Evolutionary conservation across 1,284 basidiomycete species (phyloP), one percentile per base, ranked within the genome.

Genomic region (Kwoniella shivajii): DNA sequence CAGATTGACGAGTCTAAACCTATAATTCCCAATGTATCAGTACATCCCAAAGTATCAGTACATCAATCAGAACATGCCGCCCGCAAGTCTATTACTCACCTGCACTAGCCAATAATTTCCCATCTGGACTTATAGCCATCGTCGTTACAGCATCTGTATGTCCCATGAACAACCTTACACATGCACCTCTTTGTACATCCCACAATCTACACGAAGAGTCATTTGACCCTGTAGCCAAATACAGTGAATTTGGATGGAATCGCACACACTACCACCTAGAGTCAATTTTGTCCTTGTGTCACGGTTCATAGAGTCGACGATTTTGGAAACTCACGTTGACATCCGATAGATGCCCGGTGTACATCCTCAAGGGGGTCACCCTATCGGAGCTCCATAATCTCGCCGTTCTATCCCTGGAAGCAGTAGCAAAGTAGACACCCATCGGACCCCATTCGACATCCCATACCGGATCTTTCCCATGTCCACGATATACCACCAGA

Each of bases 341-440:
- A 75, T 99, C 96, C 65, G 90, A 92, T 64, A 97, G 73, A 79
- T 99, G 96, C 0, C 96, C 96, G 1, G 92, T 93, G 78, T 96
- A 99, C 73, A 98, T 88, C 61, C 96, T 82, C 62, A 99, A 75
- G 49, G 93, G 90, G 6, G 88, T 86, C 16, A 87, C 86, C 52
- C 93, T 82, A 73, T 99, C 96, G 2, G 94, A 94, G 30, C 89
- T 92, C 96, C 96, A 99, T 41, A 99, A 82, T 65, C 95, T 84
- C 0, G 96, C 96, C 2, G 96, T 97, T 60, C 91, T 82, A 78
- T 99, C 96, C 48, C 95, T 82, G 72, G 92, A 94, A 5, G 86
- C 93, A 11, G 92, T 95, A 0, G 95, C 95, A 77, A 99, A 99
- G 79, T 99, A 98, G n/a, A 95, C 87, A 5, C 96, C 95, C 80